Conservation (phyloP, 2,329 filamentous ascomycete genomes). For the Plenodomus biglobosus region DNA sequence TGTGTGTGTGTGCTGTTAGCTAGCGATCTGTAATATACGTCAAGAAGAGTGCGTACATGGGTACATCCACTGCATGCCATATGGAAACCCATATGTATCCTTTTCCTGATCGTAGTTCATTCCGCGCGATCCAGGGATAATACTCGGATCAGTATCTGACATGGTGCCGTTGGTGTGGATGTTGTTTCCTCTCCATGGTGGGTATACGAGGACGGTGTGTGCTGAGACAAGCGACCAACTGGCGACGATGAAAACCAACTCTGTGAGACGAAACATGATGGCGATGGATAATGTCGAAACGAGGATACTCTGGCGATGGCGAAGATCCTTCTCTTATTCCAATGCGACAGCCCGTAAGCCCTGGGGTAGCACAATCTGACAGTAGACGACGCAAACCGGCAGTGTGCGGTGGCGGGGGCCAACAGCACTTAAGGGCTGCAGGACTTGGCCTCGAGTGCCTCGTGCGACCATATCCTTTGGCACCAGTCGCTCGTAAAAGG, state of each 20-base stretch:
- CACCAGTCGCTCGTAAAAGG: slow-evolving; percentile 15
- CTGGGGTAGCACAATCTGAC: slow-evolving; percentile 9
- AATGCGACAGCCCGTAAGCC: slow-evolving; percentile 7
- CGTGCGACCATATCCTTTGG: slow-evolving; percentile 20
- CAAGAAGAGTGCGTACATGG: slow-evolving; percentile 68
- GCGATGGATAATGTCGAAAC: slow-evolving; percentile 3
- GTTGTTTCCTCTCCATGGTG: slow-evolving; percentile 84
- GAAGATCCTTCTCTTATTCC: slow-evolving; percentile 9
- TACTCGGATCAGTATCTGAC: slow-evolving; percentile 40
- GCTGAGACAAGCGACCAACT: slow-evolving; percentile 55
- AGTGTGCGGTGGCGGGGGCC: slow-evolving; percentile 33
- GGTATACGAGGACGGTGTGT: slow-evolving; percentile 85
- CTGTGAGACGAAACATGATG: slow-evolving; percentile 40
- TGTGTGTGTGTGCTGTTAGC: slow-evolving; percentile 52
- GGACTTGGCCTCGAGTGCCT: slow-evolving; percentile 17
- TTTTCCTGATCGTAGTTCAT: slow-evolving; percentile 51
- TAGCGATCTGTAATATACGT: not conserved
- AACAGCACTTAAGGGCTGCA: slow-evolving; percentile 30
- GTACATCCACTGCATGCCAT: slow-evolving; percentile 94
- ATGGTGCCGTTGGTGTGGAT: slow-evolving; percentile 71
- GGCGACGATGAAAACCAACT: slow-evolving; percentile 36
- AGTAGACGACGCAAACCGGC: slow-evolving; percentile 19
- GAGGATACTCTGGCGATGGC: slow-evolving; percentile 2
- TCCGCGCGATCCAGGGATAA: slow-evolving; percentile 49
- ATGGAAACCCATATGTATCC: slow-evolving; percentile 63